Evolutionary conservation across 768 basidiomycete genomes (phyloP).

Genomic region (Serpula lacrymans): DNA sequence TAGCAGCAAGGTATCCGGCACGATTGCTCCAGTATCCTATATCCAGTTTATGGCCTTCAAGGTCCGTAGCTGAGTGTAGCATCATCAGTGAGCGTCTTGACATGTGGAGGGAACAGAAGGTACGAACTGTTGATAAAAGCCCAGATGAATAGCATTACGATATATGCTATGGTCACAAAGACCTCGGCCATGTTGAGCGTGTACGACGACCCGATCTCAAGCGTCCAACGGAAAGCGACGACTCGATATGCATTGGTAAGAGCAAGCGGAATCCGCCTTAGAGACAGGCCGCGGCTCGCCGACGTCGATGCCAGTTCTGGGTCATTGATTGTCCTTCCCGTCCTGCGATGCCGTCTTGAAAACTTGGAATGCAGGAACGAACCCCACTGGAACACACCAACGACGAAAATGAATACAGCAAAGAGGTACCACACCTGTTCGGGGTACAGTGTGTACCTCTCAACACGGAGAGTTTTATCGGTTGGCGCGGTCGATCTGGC

Average conservation of each 20-base stretch:
- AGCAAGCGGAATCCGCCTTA: slow-evolving; percentile 35
- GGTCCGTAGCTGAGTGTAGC: slow-evolving; percentile 1
- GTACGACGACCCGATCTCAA: slow-evolving; percentile 41
- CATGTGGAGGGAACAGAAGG: not conserved
- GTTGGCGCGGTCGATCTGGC: not conserved
- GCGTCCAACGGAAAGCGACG: slow-evolving; percentile 44
- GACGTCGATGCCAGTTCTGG: slow-evolving; percentile 13
- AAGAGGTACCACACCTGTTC: slow-evolving; percentile 17
- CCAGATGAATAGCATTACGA: slow-evolving; percentile 41
- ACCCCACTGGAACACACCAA: slow-evolving; percentile 25
- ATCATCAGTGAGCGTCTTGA: not conserved
- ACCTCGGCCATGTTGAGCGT: slow-evolving; percentile 41
- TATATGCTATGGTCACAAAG: slow-evolving; percentile 43
- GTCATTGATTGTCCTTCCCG: slow-evolving; percentile 6
- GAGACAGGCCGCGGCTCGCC: slow-evolving; percentile 32
- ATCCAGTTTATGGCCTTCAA: slow-evolving; percentile 8
- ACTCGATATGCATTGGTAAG: slow-evolving; percentile 43
- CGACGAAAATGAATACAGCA: slow-evolving; percentile 7
- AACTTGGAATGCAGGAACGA: slow-evolving; percentile 20
- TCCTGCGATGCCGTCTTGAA: not conserved
- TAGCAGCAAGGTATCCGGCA: slow-evolving; percentile 27
- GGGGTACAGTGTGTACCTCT: slow-evolving; percentile 9
- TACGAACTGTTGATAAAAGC: slow-evolving; percentile 44
- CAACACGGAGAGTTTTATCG: not conserved
- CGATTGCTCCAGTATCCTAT: slow-evolving; percentile 25